Evolutionary conservation across 208 protist genomes (phyloP).

Genomic region (Crithidia fasciculata): DNA sequence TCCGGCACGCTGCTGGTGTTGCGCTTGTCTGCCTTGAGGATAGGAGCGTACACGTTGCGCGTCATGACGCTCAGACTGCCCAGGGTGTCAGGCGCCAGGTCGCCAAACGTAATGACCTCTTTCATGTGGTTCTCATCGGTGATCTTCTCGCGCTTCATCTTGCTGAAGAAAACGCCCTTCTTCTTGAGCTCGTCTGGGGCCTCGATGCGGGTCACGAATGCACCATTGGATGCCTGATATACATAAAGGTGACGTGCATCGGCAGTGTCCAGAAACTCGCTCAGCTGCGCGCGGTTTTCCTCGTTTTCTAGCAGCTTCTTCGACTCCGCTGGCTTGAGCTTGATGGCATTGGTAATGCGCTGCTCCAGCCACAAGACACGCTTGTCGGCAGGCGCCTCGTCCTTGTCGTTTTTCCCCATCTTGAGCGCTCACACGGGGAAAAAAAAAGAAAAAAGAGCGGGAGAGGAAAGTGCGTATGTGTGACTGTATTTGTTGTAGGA

Average conservation of each 20-base stretch:
- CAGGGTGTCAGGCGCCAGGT: conserved; percentile 75
- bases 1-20: conserved; percentile 92
- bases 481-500: too few species aligned
- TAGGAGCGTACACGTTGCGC: conserved; percentile 87
- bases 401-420: conserved; percentile 91
- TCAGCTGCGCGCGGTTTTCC: conserved; percentile 90
- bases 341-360: conserved; percentile 83
- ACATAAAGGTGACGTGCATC: conserved; percentile 92
- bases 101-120: conserved; percentile 85
- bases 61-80: conserved; percentile 79
- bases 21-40: conserved; percentile 84
- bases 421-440: conserved; percentile 15
- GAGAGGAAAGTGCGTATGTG: too few species aligned
- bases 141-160: conserved; percentile 92
- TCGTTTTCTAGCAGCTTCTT: conserved; percentile 93
- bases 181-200: conserved; percentile 90
- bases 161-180: conserved; percentile 93
- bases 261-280: conserved; percentile 92
- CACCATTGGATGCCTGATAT: conserved; percentile 77
- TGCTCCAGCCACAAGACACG: conserved; percentile 93
- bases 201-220: conserved; percentile 85
- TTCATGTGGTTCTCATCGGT: conserved; percentile 88
- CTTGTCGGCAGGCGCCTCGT: conserved; percentile 90
- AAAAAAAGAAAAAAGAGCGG: conserved; percentile 6
- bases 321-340: conserved; percentile 90